A percentile compares a stretch with the other conserved stretches of the same genome.
Conservation (phyloP, 768 basidiomycete species). For the Hysterangium stoloniferum region DNA sequence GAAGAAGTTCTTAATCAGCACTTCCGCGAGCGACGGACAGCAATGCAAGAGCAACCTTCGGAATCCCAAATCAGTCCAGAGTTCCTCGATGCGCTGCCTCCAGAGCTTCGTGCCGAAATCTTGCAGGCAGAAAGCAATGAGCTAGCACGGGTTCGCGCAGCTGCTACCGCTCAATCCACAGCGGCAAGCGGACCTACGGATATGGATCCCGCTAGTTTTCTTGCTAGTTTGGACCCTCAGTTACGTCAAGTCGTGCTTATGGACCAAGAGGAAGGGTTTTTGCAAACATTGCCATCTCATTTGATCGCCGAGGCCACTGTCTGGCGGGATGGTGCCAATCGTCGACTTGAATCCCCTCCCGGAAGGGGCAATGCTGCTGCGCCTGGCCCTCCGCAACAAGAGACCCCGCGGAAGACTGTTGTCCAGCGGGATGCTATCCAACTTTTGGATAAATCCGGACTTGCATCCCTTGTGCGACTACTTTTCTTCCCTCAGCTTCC, state of each 20-base stretch:
- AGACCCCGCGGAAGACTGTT: conserved; percentile 40
- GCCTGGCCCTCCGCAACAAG: conserved; percentile 13
- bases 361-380: neutral
- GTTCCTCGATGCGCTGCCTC: conserved; percentile 93
- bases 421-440: conserved; percentile 82
- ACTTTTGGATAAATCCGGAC: conserved; percentile 82
- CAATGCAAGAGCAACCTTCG: conserved; percentile 56
- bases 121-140: conserved; percentile 91
- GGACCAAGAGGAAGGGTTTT: conserved; percentile 81
- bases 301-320: conserved; percentile 79
- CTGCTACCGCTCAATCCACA: conserved; percentile 30
- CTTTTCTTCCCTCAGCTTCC: conserved; percentile 95
- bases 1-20: conserved; percentile 98
- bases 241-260: conserved; percentile 86
- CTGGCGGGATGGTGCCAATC: conserved; percentile 49
- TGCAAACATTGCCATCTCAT: conserved; percentile 73
- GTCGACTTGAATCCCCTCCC: conserved; percentile 27
- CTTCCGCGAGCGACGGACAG: conserved; percentile 82
- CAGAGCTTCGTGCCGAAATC: conserved; percentile 94
- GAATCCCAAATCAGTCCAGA: conserved; percentile 91
- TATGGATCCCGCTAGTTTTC: conserved; percentile 85
- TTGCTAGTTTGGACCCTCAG: conserved; percentile 84
- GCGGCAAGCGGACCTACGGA: conserved; percentile 42
- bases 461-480: conserved; percentile 83
- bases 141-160: conserved; percentile 41